A percentile compares a stretch with the other conserved stretches of the same genome.
Evolutionary conservation across 352 stramenopile genomes (phyloP).

Genomic region (Phytophthora agathidicida): DNA sequence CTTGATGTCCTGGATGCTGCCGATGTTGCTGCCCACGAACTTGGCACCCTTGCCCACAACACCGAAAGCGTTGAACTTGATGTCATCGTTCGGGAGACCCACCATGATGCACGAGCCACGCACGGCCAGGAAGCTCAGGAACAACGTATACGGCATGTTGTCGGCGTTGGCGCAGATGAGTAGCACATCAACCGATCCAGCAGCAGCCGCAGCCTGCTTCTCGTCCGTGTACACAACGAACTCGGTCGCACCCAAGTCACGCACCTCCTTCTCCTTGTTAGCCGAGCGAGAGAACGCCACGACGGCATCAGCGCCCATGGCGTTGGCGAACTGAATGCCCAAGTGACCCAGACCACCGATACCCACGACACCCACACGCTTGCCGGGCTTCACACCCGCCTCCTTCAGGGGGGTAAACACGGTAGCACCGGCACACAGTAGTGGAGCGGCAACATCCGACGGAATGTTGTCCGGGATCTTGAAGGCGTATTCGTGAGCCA

Average conservation of each 20-base stretch:
- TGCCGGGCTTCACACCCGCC: conserved; percentile 45
- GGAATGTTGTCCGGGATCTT: conserved; percentile 29
- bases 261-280: conserved; percentile 66
- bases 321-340: conserved; percentile 83
- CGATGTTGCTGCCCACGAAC: conserved; percentile 64
- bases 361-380: conserved; percentile 76
- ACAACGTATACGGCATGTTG: conserved; percentile 56
- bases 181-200: conserved; percentile 65
- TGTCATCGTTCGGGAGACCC: conserved; percentile 63
- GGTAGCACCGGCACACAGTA: conserved; percentile 20
- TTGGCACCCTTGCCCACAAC: conserved; percentile 51
- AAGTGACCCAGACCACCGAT: conserved; percentile 89
- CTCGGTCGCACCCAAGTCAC: conserved; percentile 58
- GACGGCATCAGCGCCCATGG: conserved; percentile 58
- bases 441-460: conserved; percentile 18
- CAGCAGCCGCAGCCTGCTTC: conserved; percentile 31
- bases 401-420: conserved; percentile 45
- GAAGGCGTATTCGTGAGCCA: conserved; percentile 64
- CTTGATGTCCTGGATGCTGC: conserved; percentile 64
- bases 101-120: conserved; percentile 74
- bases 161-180: conserved; percentile 70
- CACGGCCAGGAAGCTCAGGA: conserved; percentile 58
- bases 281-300: conserved; percentile 69
- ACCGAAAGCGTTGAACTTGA: conserved; percentile 58
- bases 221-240: conserved; percentile 66